Evolutionary conservation across 2,329 filamentous ascomycete genomes (phyloP), one percentile per base, ranked within the genome.

Genomic region (Stenocarpella maydis): DNA sequence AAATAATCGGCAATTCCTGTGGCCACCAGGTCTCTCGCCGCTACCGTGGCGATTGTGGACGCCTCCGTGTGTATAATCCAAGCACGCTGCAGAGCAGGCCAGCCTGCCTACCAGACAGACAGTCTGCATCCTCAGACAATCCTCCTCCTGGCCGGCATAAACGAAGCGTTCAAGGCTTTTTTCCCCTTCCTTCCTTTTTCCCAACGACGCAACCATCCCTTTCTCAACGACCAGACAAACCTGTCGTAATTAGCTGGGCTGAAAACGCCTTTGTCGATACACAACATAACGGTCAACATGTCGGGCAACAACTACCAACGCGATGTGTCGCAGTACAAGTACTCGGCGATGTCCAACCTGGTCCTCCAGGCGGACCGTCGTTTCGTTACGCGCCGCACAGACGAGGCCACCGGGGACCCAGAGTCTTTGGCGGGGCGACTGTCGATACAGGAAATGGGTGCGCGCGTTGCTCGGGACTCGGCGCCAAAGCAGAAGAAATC

Each of bases 271-370:
- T 34, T 26, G 64, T 43, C n/a, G 45, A 39, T 24, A 58, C 37
- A 34, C 31, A 24, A 58, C 52, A 17, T 53, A 58, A 24, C 75
- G 77, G 78, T 74, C 80, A 86, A 79, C 69, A 95, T 95, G 93
- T 87, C 92, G 81, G 70, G 70, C 63, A 92, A 91, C 43, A 71
- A 71, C 80, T 86, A 89, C 81, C 86, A 91, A 78, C 89, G 88
- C 82, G 90, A 96, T 91, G 92, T 97, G 77, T 95, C 94, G 82
- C 95, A 97, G 83, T 98, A 97, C 88, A 98, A 98, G 83, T 97
- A 98, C 89, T 94, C 94, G 90, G 94, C 93, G 82, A 98, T 99
- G 96, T 99, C 96, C 85, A 99, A 99, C 90, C 92, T 99, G 94
- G 96, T 99, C 80, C 93, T 99, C 89, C 96, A 99, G 92, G 95